Conservation (phyloP, 805 yeast species). For the Saturnispora sekii region DNA sequence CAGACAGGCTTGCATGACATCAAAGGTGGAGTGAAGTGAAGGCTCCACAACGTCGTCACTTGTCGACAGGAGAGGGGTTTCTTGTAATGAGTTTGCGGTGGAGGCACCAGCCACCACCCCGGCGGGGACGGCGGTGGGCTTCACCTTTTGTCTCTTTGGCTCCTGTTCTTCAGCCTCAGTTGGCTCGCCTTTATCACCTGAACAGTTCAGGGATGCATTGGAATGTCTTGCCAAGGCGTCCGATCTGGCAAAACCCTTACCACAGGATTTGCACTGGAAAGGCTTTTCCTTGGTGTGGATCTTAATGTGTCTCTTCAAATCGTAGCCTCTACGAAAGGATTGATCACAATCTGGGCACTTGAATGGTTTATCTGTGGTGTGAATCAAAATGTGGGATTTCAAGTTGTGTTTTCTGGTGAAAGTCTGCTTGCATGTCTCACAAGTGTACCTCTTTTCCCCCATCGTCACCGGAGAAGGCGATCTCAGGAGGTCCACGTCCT, state of each 20-base stretch:
- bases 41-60: too few relatives aligned
- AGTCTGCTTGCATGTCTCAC: conserved; percentile 51
- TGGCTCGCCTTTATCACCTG: conserved; percentile 3
- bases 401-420: conserved; percentile 69
- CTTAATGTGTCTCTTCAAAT: conserved; percentile 65
- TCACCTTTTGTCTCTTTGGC: background rate
- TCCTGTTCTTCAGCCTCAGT: background rate
- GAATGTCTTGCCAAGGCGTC: conserved; percentile 69
- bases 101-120: too few relatives aligned
- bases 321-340: conserved; percentile 64
- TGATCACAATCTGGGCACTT: conserved; percentile 50
- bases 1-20: background rate
- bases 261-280: conserved; percentile 49
- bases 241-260: conserved; percentile 57
- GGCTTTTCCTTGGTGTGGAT: conserved; percentile 74
- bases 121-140: background rate
- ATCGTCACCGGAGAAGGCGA: conserved; percentile 1
- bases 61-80: too few relatives aligned
- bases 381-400: conserved; percentile 62
- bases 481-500: background rate
- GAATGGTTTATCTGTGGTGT: conserved; percentile 55
- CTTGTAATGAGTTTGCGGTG: too few relatives aligned
- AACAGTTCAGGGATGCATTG: conserved; percentile 30
- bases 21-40: background rate
- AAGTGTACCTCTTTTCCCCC: conserved; percentile 32